These are phyloP conservation scores for Acanthamoeba culbertsoni DNA, from an alignment of 208 protist species.

Conservation along the genomic window DNA sequence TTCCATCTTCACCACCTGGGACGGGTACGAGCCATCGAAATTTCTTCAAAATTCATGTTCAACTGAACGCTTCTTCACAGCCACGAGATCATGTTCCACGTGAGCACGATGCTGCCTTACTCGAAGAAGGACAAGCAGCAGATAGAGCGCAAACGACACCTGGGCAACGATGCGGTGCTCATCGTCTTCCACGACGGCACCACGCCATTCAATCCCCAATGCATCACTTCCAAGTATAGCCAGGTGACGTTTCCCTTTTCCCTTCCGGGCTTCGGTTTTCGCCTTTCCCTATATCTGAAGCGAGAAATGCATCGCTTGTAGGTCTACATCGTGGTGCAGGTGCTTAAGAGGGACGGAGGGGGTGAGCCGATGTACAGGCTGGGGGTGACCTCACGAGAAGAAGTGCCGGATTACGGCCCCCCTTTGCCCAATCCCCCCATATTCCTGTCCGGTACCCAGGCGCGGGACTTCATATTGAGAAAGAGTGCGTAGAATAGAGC, in stretches of 20 bases:
- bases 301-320: not conserved
- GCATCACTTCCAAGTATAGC: conserved; percentile 52
- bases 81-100: conserved; percentile 76
- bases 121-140: conserved; percentile 49
- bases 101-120: conserved; percentile 70
- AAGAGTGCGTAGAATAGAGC: not conserved
- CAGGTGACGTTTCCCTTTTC: not conserved
- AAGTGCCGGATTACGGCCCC: conserved; percentile 33
- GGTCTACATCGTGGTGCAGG: conserved; percentile 36
- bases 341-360: not conserved
- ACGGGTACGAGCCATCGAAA: not conserved
- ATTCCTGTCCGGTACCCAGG: not conserved
- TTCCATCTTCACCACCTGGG: conserved; percentile 63
- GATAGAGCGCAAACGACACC: conserved; percentile 30
- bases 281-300: not conserved
- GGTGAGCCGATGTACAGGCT: conserved; percentile 25
- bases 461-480: not conserved
- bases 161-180: conserved; percentile 50
- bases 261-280: not conserved
- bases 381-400: conserved; percentile 16
- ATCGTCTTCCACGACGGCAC: conserved; percentile 41
- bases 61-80: not conserved
- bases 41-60: not conserved
- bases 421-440: conserved; percentile 32
- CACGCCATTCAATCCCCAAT: conserved; percentile 26